phyloP scores from a whole-genome alignment of 2,329 filamentous ascomycete genomes.

The Calonectria crousiana region DNA sequence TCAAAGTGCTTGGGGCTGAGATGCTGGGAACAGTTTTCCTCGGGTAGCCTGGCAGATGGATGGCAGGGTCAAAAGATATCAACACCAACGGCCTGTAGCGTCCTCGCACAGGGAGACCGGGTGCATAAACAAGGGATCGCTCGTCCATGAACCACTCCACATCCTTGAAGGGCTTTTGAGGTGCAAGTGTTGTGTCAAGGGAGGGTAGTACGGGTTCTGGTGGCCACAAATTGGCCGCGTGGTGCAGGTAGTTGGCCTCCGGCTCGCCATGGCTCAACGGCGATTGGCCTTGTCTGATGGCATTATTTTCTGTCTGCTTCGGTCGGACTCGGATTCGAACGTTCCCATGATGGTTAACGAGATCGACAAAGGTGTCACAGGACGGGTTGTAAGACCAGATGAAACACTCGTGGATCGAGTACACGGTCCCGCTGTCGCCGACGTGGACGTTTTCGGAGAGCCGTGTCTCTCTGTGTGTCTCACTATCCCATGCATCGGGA shows the following conservation, averaged over 20 bases:
- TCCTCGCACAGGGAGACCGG: slow-evolving; percentile 26
- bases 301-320: slow-evolving; percentile 9
- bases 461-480: slow-evolving; percentile 42
- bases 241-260: neutral
- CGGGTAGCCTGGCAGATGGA: slow-evolving; percentile 38
- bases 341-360: slow-evolving; percentile 55
- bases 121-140: slow-evolving; percentile 59
- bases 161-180: slow-evolving; percentile 44
- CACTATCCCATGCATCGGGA: slow-evolving; percentile 49
- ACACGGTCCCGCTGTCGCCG: slow-evolving; percentile 59
- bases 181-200: slow-evolving; percentile 53
- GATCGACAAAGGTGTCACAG: slow-evolving; percentile 68
- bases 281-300: neutral
- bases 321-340: slow-evolving; percentile 57
- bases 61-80: slow-evolving; percentile 47
- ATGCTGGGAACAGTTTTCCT: slow-evolving; percentile 13
- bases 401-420: slow-evolving; percentile 66
- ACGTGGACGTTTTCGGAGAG: slow-evolving; percentile 54
- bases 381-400: slow-evolving; percentile 67
- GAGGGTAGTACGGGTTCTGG: slow-evolving; percentile 33
- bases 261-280: neutral
- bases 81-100: slow-evolving; percentile 39
- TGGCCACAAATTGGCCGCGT: slow-evolving; percentile 40
- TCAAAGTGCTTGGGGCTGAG: neutral
- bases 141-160: slow-evolving; percentile 60